Percentiles rank a stretch among this genome's conserved stretches.
These are phyloP conservation scores for Boletus eberwhitei DNA, from an alignment of 768 basidiomycete genomes.

Conservation along the genomic window DNA sequence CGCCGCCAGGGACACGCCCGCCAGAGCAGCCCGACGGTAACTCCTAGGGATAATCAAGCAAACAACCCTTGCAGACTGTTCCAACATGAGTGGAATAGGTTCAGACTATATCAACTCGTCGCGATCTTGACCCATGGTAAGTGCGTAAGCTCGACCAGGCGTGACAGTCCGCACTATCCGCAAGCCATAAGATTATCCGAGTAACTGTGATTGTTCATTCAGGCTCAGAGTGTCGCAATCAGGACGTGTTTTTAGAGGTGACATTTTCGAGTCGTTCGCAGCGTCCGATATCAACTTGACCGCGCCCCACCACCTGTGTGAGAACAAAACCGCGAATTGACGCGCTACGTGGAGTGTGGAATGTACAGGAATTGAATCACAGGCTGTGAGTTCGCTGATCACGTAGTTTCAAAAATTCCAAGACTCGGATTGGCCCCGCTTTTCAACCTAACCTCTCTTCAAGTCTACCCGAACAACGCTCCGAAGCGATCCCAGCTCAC, in stretches of 20 bases:
- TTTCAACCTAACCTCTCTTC: not conserved
- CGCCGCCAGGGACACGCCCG: too few species aligned
- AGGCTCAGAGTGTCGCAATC: not conserved
- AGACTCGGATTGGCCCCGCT: not conserved
- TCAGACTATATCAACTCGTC: not conserved
- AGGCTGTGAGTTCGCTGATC: not conserved
- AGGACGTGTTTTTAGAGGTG: not conserved
- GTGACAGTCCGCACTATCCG: not conserved
- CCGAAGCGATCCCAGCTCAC: not conserved
- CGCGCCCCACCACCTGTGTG: constrained; percentile 2
- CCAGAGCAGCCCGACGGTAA: not conserved
- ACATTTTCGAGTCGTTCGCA: not conserved
- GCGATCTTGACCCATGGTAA: not conserved
- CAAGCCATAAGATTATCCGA: not conserved
- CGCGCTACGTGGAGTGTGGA: not conserved
- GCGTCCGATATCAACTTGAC: not conserved
- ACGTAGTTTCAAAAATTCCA: not conserved
- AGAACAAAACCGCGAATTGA: constrained; percentile 13
- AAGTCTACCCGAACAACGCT: not conserved
- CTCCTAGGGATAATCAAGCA: not conserved
- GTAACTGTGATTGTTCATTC: too few species aligned
- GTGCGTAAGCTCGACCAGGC: not conserved
- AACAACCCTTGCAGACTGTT: too few species aligned
- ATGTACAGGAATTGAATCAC: not conserved
- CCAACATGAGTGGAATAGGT: not conserved